Conservation (phyloP, 2,329 filamentous ascomycete species). For the Colletotrichum costaricense region DNA sequence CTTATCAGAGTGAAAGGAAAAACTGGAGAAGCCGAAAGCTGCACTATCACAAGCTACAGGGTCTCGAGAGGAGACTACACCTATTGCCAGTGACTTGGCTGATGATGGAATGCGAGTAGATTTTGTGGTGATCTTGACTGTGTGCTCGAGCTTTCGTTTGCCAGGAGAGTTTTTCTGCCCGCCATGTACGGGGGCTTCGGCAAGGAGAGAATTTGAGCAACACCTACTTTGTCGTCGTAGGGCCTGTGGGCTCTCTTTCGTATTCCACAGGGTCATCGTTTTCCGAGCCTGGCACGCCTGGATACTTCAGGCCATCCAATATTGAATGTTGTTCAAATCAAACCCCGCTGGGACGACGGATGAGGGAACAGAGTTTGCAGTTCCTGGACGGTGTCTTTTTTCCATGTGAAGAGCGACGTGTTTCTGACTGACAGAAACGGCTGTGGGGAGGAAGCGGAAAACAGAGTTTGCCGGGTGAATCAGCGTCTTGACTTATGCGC, state of each 20-base stretch:
- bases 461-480: constrained; percentile 34
- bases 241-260: constrained; percentile 18
- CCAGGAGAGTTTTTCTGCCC: background rate
- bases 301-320: constrained; percentile 28
- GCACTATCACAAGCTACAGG: constrained; percentile 32
- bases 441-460: constrained; percentile 20
- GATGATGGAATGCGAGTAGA: constrained; percentile 28
- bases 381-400: constrained; percentile 30
- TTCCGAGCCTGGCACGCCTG: background rate
- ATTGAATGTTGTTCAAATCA: constrained; percentile 17
- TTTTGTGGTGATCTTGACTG: background rate
- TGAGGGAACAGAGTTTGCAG: constrained; percentile 24
- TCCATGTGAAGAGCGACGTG: constrained; percentile 31
- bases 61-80: constrained; percentile 1
- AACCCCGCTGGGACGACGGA: constrained; percentile 7
- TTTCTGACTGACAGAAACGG: constrained; percentile 33
- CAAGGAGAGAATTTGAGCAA: background rate
- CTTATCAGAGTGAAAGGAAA: constrained; percentile 12
- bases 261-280: constrained; percentile 18
- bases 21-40: constrained; percentile 34
- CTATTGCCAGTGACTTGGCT: constrained; percentile 21
- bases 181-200: constrained; percentile 13
- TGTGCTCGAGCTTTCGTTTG: constrained; percentile 22
- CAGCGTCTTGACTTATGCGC: constrained; percentile 31
- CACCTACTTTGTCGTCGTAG: background rate